Conservation (phyloP, 2,329 filamentous ascomycete genomes). For the Colletotrichum eleusines region DNA sequence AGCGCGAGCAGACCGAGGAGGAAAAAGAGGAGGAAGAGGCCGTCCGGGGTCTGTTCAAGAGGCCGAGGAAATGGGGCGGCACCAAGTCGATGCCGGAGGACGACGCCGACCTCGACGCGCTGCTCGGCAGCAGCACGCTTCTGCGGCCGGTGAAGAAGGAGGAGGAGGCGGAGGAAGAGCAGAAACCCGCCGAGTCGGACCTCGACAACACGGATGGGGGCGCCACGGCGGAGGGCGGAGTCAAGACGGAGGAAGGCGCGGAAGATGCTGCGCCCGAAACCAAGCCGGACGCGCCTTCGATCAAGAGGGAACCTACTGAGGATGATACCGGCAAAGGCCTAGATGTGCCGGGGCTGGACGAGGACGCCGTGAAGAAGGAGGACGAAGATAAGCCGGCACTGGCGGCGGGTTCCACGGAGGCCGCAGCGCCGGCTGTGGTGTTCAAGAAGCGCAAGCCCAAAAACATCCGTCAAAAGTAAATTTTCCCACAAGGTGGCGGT, state of each 20-base stretch:
- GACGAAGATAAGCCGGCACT: not conserved
- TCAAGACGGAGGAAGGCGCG: constrained; percentile 47
- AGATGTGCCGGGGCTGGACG: constrained; percentile 17
- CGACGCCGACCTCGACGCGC: constrained; percentile 71
- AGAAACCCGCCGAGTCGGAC: constrained; percentile 42
- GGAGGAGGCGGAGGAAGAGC: constrained; percentile 47
- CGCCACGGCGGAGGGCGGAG: constrained; percentile 16
- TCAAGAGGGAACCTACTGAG: constrained; percentile 56
- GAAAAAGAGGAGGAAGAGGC: constrained; percentile 72
- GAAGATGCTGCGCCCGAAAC: constrained; percentile 46
- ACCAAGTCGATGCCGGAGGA: constrained; percentile 61
- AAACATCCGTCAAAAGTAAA: constrained; percentile 70
- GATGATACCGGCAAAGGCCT: constrained; percentile 41
- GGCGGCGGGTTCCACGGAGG: constrained; percentile 45
- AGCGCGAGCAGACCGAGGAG: constrained; percentile 71
- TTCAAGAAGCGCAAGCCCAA: constrained; percentile 86
- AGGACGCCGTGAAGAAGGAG: constrained; percentile 55
- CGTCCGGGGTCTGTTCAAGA: constrained; percentile 71
- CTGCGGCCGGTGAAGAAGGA: constrained; percentile 49
- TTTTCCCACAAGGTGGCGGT: constrained; percentile 1
- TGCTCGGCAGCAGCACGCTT: constrained; percentile 59
- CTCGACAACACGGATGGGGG: constrained; percentile 50
- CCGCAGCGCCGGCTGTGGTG: constrained; percentile 63
- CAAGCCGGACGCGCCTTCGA: constrained; percentile 45
- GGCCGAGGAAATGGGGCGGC: constrained; percentile 66